Evolutionary conservation across 805 yeast species (phyloP).

Genomic region (Candida nanaspora): DNA sequence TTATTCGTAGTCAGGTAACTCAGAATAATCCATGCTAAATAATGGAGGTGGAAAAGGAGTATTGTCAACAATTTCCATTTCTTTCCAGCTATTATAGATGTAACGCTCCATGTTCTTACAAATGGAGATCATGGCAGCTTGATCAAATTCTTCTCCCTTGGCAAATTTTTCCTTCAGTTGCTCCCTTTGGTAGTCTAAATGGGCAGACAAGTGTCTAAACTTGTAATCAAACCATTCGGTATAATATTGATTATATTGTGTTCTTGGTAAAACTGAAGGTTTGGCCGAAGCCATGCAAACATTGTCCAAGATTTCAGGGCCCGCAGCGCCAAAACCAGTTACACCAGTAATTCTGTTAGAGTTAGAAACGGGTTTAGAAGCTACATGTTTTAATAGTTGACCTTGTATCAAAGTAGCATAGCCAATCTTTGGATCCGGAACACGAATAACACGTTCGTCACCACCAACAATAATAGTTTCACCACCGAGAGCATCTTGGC

Average conservation of each 20-base stretch:
- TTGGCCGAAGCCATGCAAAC: conserved; percentile 23
- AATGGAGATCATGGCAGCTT: conserved; percentile 17
- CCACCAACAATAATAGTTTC: conserved; percentile 41
- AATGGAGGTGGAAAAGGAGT: conserved; percentile 20
- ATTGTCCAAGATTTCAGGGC: conserved; percentile 22
- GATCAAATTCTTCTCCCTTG: conserved; percentile 21
- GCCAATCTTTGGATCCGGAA: conserved; percentile 36
- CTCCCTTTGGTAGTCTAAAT: conserved; percentile 15
- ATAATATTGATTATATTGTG: conserved; percentile 24
- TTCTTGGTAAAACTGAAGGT: conserved; percentile 27
- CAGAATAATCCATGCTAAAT: conserved; percentile 14
- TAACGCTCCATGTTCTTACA: conserved; percentile 24
- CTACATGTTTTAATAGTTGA: conserved; percentile 37
- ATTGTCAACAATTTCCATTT: conserved; percentile 24
- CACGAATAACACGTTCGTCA: conserved; percentile 20
- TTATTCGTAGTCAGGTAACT: background rate
- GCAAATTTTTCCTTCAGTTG: conserved; percentile 10
- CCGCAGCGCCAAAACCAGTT: conserved; percentile 21
- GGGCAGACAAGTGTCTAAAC: conserved; percentile 20
- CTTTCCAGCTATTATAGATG: conserved; percentile 22
- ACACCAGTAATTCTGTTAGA: conserved; percentile 27
- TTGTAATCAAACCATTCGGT: conserved; percentile 27
- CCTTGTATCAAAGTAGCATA: conserved; percentile 42
- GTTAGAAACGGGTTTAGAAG: conserved; percentile 34
- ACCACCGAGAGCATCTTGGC: conserved; percentile 41